These are phyloP conservation scores for Santalum album DNA, from an alignment of 164 flowering plant species.

Conservation along the genomic window DNA sequence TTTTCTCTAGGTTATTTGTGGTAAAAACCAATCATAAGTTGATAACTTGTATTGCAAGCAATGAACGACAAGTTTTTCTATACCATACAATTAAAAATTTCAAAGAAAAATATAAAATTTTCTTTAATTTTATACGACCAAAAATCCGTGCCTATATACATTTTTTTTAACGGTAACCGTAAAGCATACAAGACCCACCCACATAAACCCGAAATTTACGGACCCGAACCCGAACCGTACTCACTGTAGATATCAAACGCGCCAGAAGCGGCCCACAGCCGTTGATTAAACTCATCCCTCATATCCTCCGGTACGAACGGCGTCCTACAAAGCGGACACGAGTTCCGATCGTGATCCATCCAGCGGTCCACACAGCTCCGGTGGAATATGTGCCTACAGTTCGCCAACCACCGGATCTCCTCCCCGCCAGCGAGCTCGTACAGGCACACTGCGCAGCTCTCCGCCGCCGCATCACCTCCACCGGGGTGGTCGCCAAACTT, in stretches of 20 bases:
- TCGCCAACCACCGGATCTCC: slow-evolving; percentile 49
- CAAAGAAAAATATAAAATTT: too few species aligned
- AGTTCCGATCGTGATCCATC: slow-evolving; percentile 61
- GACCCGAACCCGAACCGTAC: slow-evolving; percentile 31
- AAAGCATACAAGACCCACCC: too few species aligned
- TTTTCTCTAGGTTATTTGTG: too few species aligned
- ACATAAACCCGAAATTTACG: too few species aligned
- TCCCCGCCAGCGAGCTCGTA: slow-evolving; percentile 48
- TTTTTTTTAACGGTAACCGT: too few species aligned
- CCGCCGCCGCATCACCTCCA: too few species aligned
- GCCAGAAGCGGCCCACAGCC: slow-evolving; percentile 52
- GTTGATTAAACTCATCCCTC: slow-evolving; percentile 38
- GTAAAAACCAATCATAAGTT: too few species aligned
- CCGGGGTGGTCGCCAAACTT: slow-evolving; percentile 26
- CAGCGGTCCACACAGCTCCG: slow-evolving; percentile 66
- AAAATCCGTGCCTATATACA: too few species aligned
- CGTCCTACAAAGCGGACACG: slow-evolving; percentile 64
- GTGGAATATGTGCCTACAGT: slow-evolving; percentile 69
- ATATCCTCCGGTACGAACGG: slow-evolving; percentile 40
- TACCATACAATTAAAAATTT: too few species aligned
- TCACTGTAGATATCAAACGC: slow-evolving; percentile 24
- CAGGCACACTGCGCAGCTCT: slow-evolving; percentile 61
- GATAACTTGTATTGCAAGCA: too few species aligned
- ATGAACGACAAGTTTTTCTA: too few species aligned
- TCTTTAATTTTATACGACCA: too few species aligned